Percentiles rank a stretch among this genome's conserved stretches.
These are phyloP conservation scores for Glomus cerebriforme DNA, from an alignment of 192 early-diverging fungal genomes.

Conservation along the genomic window DNA sequence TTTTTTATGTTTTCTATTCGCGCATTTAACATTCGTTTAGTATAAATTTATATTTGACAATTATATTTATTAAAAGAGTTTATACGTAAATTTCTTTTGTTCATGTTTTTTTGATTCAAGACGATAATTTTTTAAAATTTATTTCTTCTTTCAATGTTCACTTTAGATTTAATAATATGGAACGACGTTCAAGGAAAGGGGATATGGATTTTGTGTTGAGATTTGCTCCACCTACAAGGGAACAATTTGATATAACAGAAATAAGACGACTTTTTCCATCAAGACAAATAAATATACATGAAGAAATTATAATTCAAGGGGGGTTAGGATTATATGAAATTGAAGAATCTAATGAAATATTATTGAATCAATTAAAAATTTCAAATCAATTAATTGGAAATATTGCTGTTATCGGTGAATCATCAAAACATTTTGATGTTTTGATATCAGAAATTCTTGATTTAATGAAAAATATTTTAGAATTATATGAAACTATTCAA, in stretches of 20 bases:
- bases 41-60: too few relatives aligned
- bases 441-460: background rate
- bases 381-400: background rate
- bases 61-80: too few relatives aligned
- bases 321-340: background rate
- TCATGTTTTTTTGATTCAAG: too few relatives aligned
- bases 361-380: background rate
- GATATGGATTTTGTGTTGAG: background rate
- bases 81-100: too few relatives aligned
- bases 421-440: constrained; percentile 8
- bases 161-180: background rate
- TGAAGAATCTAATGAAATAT: background rate
- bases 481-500: constrained; percentile 17
- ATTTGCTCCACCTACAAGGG: background rate
- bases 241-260: background rate
- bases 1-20: too few relatives aligned
- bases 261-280: background rate
- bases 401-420: background rate
- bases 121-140: too few relatives aligned
- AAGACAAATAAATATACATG: background rate
- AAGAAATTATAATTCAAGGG: background rate
- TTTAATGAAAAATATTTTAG: constrained; percentile 5
- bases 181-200: background rate
- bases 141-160: too few relatives aligned
- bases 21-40: too few relatives aligned